These are phyloP conservation scores for Penicillium occitanis DNA, from an alignment of 2,329 filamentous ascomycete species.

Conservation along the genomic window DNA sequence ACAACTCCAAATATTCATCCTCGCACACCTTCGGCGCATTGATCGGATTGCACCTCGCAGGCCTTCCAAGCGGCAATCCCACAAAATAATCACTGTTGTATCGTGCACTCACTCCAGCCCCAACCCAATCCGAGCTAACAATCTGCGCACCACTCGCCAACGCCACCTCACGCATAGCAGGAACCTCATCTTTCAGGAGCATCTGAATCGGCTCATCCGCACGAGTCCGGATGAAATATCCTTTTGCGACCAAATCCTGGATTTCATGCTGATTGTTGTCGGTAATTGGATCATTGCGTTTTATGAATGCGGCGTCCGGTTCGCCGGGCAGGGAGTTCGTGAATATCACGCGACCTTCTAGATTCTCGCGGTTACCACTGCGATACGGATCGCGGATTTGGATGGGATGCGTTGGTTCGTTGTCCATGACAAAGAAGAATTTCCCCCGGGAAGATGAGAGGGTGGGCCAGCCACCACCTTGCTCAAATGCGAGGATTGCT, in stretches of 20 bases:
- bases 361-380: constrained; percentile 13
- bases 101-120: constrained; percentile 14
- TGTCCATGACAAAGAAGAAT: constrained; percentile 23
- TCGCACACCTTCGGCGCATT: constrained; percentile 16
- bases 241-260: constrained; percentile 19
- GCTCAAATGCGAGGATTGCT: constrained; percentile 17
- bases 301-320: constrained; percentile 22
- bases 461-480: constrained; percentile 20
- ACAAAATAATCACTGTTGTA: constrained; percentile 22
- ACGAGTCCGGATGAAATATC: constrained; percentile 20
- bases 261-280: constrained; percentile 19
- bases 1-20: constrained; percentile 14
- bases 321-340: constrained; percentile 20
- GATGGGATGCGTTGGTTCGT: constrained; percentile 22
- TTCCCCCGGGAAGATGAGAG: constrained; percentile 17
- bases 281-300: constrained; percentile 19
- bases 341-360: constrained; percentile 21
- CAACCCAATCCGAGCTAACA: constrained; percentile 21
- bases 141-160: constrained; percentile 21
- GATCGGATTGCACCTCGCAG: constrained; percentile 21
- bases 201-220: constrained; percentile 21
- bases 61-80: constrained; percentile 8
- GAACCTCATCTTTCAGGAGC: constrained; percentile 13
- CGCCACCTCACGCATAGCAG: constrained; percentile 18
- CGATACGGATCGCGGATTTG: constrained; percentile 20